Evolutionary conservation across 2,329 filamentous ascomycete genomes (phyloP).

Genomic region (Pseudopyrenochaeta lycopersici): DNA sequence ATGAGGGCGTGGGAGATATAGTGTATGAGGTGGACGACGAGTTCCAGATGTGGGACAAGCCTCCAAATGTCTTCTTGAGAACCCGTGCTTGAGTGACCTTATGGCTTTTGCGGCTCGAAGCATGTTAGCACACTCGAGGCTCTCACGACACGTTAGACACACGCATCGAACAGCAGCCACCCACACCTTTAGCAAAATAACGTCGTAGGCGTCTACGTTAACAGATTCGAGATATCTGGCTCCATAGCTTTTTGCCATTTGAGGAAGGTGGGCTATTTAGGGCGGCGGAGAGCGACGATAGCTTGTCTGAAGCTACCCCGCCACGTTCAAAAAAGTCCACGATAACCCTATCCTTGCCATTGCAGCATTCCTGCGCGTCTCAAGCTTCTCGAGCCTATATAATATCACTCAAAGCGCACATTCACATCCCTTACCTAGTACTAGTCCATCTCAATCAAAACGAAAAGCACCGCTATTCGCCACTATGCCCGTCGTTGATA

Average conservation of each 20-base stretch:
- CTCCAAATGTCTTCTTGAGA: slow-evolving; percentile 47
- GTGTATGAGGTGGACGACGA: slow-evolving; percentile 44
- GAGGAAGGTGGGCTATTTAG: slow-evolving; percentile 44
- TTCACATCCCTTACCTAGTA: neutral
- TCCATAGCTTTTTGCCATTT: slow-evolving; percentile 28
- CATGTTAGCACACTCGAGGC: too few species aligned
- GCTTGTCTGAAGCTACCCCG: slow-evolving; percentile 26
- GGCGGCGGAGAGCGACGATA: slow-evolving; percentile 31
- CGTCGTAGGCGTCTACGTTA: neutral
- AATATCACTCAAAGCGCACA: neutral
- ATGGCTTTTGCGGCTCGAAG: neutral
- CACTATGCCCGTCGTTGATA: slow-evolving; percentile 61
- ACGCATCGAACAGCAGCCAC: too few species aligned
- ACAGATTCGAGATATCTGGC: neutral
- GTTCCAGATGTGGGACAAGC: slow-evolving; percentile 40
- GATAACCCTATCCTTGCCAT: slow-evolving; percentile 8
- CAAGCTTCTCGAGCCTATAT: neutral
- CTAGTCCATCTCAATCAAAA: neutral
- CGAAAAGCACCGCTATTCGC: neutral
- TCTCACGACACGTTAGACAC: too few species aligned
- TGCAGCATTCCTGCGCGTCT: neutral
- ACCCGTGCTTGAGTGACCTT: slow-evolving; percentile 29
- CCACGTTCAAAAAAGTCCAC: slow-evolving; percentile 22
- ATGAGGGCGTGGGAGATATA: slow-evolving; percentile 41
- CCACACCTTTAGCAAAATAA: neutral